phyloP scores from a whole-genome alignment of 2,329 filamentous ascomycete species.

The Neofusicoccum parvum region DNA sequence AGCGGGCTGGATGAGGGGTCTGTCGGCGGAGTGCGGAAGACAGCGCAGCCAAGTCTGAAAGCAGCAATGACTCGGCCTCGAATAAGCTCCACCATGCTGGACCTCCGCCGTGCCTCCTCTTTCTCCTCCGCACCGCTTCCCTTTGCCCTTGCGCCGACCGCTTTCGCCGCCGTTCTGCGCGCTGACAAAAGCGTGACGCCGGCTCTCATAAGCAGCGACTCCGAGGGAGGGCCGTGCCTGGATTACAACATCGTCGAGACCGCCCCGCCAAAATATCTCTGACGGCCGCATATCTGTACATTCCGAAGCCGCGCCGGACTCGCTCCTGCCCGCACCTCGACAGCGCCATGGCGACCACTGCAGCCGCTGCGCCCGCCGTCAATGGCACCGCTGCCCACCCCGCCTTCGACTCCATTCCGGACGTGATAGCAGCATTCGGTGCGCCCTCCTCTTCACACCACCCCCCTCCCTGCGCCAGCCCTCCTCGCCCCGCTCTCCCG shows the following conservation, averaged over 20 bases:
- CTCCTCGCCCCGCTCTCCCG: background rate
- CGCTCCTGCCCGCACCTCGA: background rate
- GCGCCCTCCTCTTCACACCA: slow-evolving; percentile 21
- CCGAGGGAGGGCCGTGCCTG: slow-evolving; percentile 8
- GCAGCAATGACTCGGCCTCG: background rate
- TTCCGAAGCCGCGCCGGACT: background rate
- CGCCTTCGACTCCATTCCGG: slow-evolving; percentile 51
- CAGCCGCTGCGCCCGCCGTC: background rate
- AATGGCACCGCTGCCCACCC: slow-evolving; percentile 30
- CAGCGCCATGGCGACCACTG: slow-evolving; percentile 2
- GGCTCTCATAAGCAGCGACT: slow-evolving; percentile 15
- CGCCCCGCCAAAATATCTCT: slow-evolving; percentile 8
- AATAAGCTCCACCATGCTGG: slow-evolving; percentile 3
- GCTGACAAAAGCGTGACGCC: slow-evolving; percentile 9
- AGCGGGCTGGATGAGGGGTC: slow-evolving; percentile 9
- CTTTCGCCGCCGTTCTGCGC: background rate
- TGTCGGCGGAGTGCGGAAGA: background rate
- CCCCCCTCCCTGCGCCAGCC: background rate
- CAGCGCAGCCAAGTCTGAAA: background rate
- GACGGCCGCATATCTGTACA: background rate
- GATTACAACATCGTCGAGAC: slow-evolving; percentile 2
- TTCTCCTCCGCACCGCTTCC: background rate
- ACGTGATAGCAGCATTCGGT: slow-evolving; percentile 50
- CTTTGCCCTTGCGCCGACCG: background rate
- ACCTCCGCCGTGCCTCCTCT: background rate